Conservation (phyloP, 768 basidiomycete species). For the Termitomyces sp. region DNA sequence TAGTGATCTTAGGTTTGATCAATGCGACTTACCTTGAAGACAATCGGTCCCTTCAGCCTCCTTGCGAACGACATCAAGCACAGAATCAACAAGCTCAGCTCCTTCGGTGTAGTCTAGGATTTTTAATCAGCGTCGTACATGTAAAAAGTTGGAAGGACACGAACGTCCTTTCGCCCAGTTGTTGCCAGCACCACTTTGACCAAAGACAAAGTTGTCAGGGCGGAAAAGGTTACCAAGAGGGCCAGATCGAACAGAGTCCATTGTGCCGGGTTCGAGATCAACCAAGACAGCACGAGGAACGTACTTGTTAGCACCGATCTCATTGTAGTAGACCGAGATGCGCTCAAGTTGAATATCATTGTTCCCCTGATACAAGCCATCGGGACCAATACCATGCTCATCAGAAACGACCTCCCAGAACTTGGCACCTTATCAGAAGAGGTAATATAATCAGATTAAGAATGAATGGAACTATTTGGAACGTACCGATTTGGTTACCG, state of each 20-base stretch:
- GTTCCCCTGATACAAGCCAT: constrained; percentile 91
- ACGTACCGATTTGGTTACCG: constrained; percentile 98
- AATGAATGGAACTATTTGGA: constrained; percentile 16
- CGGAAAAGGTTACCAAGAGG: constrained; percentile 91
- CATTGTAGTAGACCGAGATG: constrained; percentile 98
- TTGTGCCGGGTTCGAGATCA: constrained; percentile 96
- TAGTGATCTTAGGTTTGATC: constrained; percentile 2
- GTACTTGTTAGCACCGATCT: constrained; percentile 92
- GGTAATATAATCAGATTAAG: constrained; percentile 16
- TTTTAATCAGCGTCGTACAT: not conserved
- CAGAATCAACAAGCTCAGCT: constrained; percentile 97
- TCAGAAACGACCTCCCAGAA: constrained; percentile 99
- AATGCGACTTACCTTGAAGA: constrained; percentile 76
- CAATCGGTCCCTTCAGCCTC: constrained; percentile 98
- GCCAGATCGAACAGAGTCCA: constrained; percentile 89
- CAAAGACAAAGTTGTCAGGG: constrained; percentile 98
- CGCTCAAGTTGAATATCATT: constrained; percentile 96
- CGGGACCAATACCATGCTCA: constrained; percentile 93
- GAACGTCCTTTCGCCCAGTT: constrained; percentile 99
- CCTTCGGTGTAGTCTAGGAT: constrained; percentile 83
- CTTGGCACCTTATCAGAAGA: constrained; percentile 63
- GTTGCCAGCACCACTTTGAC: constrained; percentile 97
- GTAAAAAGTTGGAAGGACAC: constrained; percentile 28
- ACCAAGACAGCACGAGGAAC: constrained; percentile 97
- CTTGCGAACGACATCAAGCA: constrained; percentile 97